Percentiles rank a stretch among this genome's conserved stretches.
These are phyloP conservation scores for Diaporthe velutina DNA, from an alignment of 2,329 filamentous ascomycete genomes.

Conservation along the genomic window DNA sequence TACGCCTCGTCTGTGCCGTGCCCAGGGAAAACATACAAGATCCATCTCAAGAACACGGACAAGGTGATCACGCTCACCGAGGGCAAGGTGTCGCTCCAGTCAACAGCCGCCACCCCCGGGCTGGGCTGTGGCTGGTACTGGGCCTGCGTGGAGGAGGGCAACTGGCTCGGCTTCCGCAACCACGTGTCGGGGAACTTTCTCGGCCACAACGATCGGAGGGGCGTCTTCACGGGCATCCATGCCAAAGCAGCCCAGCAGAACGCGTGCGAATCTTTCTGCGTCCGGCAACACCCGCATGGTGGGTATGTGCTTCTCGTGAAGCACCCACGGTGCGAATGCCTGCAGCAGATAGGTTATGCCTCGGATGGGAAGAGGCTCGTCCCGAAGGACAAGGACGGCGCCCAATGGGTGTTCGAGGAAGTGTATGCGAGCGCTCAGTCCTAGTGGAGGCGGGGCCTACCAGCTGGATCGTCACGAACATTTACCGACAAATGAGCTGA, in stretches of 20 bases:
- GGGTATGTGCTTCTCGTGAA: neutral
- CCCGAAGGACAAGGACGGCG: neutral
- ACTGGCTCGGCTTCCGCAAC: slow-evolving; percentile 29
- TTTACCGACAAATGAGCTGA: neutral
- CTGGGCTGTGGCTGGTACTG: slow-evolving; percentile 27
- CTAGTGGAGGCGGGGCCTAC: neutral
- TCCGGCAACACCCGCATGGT: neutral
- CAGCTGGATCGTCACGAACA: neutral
- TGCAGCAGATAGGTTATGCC: neutral
- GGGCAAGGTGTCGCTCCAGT: neutral
- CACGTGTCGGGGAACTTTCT: slow-evolving; percentile 11
- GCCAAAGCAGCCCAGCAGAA: neutral
- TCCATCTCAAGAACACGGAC: neutral
- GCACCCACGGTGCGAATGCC: fast-evolving
- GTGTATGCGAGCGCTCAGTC: neutral
- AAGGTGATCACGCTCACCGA: slow-evolving; percentile 12
- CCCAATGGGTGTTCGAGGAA: slow-evolving; percentile 3
- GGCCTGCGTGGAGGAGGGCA: slow-evolving; percentile 16
- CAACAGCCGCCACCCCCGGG: neutral
- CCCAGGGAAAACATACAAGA: slow-evolving; percentile 10
- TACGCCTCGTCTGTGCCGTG: neutral
- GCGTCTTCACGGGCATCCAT: fast-evolving
- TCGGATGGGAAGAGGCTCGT: neutral
- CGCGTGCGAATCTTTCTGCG: neutral
- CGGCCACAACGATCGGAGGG: neutral